A percentile compares a stretch with the other conserved stretches of the same genome.
Conservation (phyloP, 129 eudicot species). For the Solidago caesia region DNA sequence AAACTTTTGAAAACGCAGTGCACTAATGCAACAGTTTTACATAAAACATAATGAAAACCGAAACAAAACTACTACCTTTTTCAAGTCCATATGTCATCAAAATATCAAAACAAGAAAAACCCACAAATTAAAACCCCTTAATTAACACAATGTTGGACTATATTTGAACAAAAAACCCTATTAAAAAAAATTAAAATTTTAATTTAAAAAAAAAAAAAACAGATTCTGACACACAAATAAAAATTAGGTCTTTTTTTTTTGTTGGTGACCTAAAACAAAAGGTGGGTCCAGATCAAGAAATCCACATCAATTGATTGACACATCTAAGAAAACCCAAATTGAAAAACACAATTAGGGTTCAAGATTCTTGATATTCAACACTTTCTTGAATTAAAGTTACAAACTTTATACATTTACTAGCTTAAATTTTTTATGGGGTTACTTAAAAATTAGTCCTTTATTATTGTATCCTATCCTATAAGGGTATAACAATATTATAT, state of each 20-base stretch:
- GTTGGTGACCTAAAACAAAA: conserved; percentile 45
- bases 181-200: conserved; percentile 23
- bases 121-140: conserved; percentile 25
- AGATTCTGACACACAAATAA: conserved; percentile 10
- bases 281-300: conserved; percentile 57
- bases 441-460: conserved; percentile 28
- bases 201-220: conserved; percentile 20
- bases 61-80: conserved; percentile 19
- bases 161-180: conserved; percentile 28
- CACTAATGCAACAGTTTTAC: conserved; percentile 9
- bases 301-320: conserved; percentile 36
- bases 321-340: conserved; percentile 25
- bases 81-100: conserved; percentile 21
- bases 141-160: conserved; percentile 28
- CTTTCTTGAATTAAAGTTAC: conserved; percentile 24
- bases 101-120: conserved; percentile 27
- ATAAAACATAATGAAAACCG: conserved; percentile 20
- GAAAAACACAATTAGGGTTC: conserved; percentile 22
- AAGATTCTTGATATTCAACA: conserved; percentile 23
- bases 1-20: too few species aligned
- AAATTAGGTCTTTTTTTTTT: conserved; percentile 10
- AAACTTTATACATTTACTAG: conserved; percentile 20
- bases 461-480: conserved; percentile 17
- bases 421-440: conserved; percentile 12
- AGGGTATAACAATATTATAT: conserved; percentile 29